Evolutionary conservation across 2,329 filamentous ascomycete species (phyloP).

Genomic region (Venturia oleaginea): DNA sequence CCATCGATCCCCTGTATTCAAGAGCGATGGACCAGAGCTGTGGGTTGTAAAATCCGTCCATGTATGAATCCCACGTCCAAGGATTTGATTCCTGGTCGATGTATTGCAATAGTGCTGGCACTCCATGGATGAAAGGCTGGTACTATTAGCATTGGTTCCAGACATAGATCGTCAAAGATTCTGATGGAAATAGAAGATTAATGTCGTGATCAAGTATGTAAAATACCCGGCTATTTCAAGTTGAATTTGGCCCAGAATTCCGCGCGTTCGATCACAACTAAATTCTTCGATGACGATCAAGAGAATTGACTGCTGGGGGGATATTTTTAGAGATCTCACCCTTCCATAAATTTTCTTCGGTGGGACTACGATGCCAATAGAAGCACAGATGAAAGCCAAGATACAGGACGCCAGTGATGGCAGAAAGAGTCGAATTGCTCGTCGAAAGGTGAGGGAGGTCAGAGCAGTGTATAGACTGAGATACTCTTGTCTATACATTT

Average conservation of each 20-base stretch:
- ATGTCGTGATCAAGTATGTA: too few species aligned
- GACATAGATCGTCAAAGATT: too few species aligned
- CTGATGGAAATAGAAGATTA: too few species aligned
- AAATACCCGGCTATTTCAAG: too few species aligned
- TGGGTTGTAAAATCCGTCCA: conserved; percentile 5
- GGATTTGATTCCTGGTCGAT: conserved; percentile 4
- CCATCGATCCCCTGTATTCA: conserved; percentile 50
- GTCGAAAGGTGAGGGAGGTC: conserved; percentile 18
- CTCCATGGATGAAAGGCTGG: background rate
- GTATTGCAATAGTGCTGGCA: background rate
- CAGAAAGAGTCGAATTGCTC: conserved; percentile 18
- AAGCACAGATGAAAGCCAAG: background rate
- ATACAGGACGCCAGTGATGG: conserved; percentile 16
- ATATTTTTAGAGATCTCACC: background rate
- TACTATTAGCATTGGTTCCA: background rate
- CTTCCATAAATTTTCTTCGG: background rate
- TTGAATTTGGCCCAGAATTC: too few species aligned
- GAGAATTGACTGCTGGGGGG: background rate
- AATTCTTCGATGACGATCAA: background rate
- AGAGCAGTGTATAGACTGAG: conserved; percentile 21
- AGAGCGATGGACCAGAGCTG: conserved; percentile 54
- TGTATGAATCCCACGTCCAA: conserved; percentile 1
- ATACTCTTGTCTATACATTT: conserved; percentile 20
- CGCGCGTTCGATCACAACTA: background rate
- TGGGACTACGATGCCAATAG: background rate